Conservation (phyloP, 1,284 basidiomycete genomes). For the Salmacisia buchloeana region DNA sequence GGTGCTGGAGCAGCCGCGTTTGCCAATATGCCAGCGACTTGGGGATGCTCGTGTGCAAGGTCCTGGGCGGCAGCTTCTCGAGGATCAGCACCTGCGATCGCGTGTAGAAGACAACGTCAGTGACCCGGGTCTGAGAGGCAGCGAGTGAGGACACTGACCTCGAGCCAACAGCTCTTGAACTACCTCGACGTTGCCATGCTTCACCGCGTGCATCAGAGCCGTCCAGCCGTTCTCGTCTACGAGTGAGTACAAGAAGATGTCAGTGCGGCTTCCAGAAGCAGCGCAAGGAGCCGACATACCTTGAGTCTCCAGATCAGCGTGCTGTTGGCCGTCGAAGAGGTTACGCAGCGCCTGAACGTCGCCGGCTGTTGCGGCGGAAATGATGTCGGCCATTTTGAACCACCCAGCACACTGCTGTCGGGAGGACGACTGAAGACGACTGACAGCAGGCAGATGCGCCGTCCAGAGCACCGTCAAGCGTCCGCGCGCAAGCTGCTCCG, state of each 20-base stretch:
- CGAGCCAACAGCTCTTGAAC: conserved; percentile 3
- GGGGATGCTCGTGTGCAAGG: neutral
- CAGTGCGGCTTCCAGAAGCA: neutral
- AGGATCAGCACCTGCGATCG: neutral
- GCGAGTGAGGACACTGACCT: neutral
- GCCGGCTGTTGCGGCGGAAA: neutral
- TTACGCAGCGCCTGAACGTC: conserved; percentile 1
- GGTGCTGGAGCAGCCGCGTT: neutral
- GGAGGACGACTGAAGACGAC: no score
- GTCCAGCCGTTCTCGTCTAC: conserved; percentile 1
- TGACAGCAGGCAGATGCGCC: no score
- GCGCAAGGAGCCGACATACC: neutral
- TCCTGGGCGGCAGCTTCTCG: conserved; percentile 5
- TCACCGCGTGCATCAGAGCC: conserved; percentile 1
- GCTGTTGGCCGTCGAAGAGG: neutral
- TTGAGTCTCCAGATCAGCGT: conserved; percentile 3
- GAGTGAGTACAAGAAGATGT: neutral
- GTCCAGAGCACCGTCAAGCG: no score
- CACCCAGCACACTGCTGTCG: no score
- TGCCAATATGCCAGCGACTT: neutral
- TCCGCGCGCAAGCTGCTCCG: no score
- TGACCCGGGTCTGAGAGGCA: neutral
- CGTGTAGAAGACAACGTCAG: neutral
- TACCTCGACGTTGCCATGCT: neutral
- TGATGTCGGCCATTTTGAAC: conserved; percentile 3